Evolutionary conservation across 192 early-diverging fungal genomes (phyloP).

Genomic region (Neocallimastix lanati): DNA sequence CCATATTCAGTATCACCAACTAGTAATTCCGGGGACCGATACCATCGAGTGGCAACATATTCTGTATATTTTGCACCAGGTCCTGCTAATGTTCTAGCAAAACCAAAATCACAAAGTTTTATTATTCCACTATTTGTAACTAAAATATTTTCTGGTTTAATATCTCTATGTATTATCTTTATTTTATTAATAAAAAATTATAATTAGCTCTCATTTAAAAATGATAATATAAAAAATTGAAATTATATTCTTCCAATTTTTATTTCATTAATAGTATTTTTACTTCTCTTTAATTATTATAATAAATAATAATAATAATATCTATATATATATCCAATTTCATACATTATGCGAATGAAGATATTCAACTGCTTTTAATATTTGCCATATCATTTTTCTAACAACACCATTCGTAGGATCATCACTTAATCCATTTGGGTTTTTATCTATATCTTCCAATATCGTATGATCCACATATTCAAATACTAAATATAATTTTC

Average conservation of each 20-base stretch:
- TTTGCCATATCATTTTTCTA: slow-evolving; percentile 44
- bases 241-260: too few relatives aligned
- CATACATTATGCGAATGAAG: slow-evolving; percentile 41
- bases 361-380: slow-evolving; percentile 45
- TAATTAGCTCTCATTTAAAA: too few relatives aligned
- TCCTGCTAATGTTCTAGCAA: slow-evolving; percentile 39
- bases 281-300: too few relatives aligned
- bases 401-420: slow-evolving; percentile 19
- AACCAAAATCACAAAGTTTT: slow-evolving; percentile 47
- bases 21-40: slow-evolving; percentile 94
- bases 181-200: too few relatives aligned
- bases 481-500: slow-evolving; percentile 45
- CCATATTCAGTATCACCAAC: slow-evolving; percentile 46
- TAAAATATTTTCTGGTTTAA: too few relatives aligned
- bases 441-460: slow-evolving; percentile 37
- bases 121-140: slow-evolving; percentile 34
- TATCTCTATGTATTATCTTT: slow-evolving; percentile 40
- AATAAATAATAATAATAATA: too few relatives aligned
- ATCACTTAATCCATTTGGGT: slow-evolving; percentile 33
- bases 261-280: too few relatives aligned
- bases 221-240: too few relatives aligned
- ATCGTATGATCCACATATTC: slow-evolving; percentile 49
- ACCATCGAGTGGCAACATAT: slow-evolving; percentile 99
- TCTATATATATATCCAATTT: too few relatives aligned
- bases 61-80: slow-evolving; percentile 69